phyloP scores from a whole-genome alignment of 1,284 basidiomycete genomes.

The Trichosporon asahii region DNA sequence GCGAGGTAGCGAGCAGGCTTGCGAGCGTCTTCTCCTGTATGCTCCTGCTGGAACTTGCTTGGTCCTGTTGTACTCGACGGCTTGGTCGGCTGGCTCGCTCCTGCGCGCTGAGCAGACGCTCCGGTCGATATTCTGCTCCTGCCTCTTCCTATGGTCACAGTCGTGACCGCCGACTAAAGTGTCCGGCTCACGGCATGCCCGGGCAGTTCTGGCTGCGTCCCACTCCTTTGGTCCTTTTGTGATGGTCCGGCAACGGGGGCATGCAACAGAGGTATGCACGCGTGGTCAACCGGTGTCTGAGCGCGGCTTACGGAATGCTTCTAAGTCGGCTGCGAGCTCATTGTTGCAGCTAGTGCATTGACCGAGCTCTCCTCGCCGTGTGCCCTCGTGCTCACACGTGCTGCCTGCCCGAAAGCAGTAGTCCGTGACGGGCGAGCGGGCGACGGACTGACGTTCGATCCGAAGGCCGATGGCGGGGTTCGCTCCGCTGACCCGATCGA shows the following conservation, averaged over 20 bases:
- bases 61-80: too few species aligned
- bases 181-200: too few species aligned
- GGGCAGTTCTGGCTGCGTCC: too few species aligned
- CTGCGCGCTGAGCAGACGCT: too few species aligned
- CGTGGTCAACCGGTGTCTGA: neutral
- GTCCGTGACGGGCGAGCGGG: too few species aligned
- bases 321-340: neutral
- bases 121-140: too few species aligned
- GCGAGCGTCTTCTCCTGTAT: neutral
- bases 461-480: neutral
- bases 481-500: neutral
- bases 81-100: too few species aligned
- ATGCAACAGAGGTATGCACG: neutral
- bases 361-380: neutral
- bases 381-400: neutral
- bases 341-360: neutral
- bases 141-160: too few species aligned
- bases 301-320: neutral
- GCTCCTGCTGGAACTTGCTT: neutral
- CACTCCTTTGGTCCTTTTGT: too few species aligned
- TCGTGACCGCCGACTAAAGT: too few species aligned
- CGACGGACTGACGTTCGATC: neutral
- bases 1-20: neutral
- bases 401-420: too few species aligned
- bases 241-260: too few species aligned